These are phyloP conservation scores for Calvatia gigantea DNA, from an alignment of 768 basidiomycete genomes.

Conservation along the genomic window DNA sequence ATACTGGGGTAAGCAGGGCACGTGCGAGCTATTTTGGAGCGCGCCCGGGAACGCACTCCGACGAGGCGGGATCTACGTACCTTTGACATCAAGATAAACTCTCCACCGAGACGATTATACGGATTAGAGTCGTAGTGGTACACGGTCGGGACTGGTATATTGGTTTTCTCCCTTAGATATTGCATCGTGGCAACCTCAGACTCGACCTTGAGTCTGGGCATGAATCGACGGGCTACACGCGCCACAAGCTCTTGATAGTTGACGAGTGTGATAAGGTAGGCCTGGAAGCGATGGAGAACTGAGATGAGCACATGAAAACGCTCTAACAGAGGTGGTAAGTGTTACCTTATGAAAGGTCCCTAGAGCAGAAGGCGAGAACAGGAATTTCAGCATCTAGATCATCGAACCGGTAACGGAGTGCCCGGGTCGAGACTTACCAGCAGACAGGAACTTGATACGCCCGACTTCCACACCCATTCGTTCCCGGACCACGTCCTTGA, in stretches of 20 bases:
- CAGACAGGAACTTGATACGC: conserved; percentile 68
- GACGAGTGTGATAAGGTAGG: conserved; percentile 68
- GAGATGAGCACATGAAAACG: neutral
- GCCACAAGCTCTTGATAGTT: conserved; percentile 66
- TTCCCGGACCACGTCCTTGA: conserved; percentile 77
- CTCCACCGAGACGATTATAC: conserved; percentile 79
- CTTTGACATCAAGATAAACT: conserved; percentile 87
- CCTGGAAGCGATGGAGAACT: conserved; percentile 37
- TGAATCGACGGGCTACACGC: conserved; percentile 79
- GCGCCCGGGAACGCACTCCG: neutral
- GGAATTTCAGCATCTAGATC: conserved; percentile 3
- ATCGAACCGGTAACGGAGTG: conserved; percentile 15
- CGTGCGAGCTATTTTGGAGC: conserved; percentile 4
- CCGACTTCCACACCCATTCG: conserved; percentile 64
- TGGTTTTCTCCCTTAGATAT: conserved; percentile 70
- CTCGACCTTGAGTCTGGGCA: conserved; percentile 83
- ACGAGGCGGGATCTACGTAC: conserved; percentile 34
- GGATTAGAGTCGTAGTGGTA: conserved; percentile 82
- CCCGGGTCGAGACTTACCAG: conserved; percentile 45
- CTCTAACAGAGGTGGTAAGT: neutral
- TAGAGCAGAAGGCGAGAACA: conserved; percentile 22
- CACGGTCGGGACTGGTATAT: conserved; percentile 70
- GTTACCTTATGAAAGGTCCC: conserved; percentile 83
- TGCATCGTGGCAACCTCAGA: conserved; percentile 85
- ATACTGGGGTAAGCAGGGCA: conserved; percentile 17